Evolutionary conservation across 2,329 filamentous ascomycete genomes (phyloP), one percentile per base, ranked within the genome.

Genomic region (Aspergillus caelatus): DNA sequence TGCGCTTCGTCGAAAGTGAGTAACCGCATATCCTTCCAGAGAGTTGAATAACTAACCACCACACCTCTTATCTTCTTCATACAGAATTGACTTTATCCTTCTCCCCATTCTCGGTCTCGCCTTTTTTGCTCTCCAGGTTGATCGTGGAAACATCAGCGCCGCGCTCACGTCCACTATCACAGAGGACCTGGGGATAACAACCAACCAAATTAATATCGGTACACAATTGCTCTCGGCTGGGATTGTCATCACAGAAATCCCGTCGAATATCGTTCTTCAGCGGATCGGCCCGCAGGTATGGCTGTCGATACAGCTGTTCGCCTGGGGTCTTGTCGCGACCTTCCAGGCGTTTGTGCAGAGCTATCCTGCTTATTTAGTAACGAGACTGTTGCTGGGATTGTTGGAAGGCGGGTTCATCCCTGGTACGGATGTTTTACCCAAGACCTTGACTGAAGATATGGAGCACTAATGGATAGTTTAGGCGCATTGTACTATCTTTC

Each of bases 341-440:
- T 85, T 86, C 68, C 85, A 87, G 68, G 80, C 83, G 4, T 87
- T 85, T 68, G 78, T 83, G 58, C 76, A 75, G 34, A 80, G 75
- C 43, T 83, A 84, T 50, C 78, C 75, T 1, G 78, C 79, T 3
- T 86, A 82, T 67, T 74, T 87, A 32, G 79, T 77, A 0, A 84
- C 83, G 0, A 78, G 85, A 0, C 79, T 87, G 58, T 72, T 87
- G 0, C 79, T 87, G 0, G 85, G 84, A 1, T 74, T 86, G 14
- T 81, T 80, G 3, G 85, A 87, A 70, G 82, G 82, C 0, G 85
- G 85, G 0, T 87, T 85, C 65, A 86, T 87, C 60, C 85, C 85
- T 0, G 85, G 84, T 54, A 54, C 8, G 77, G 78, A 61, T 45
- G 6, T 48, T 5, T 66, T 66, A 36, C 10, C 46, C 61, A 19